Evolutionary conservation across 176 grass and related monocot genomes (phyloP).

Genomic region (Lolium multiflorum): DNA sequence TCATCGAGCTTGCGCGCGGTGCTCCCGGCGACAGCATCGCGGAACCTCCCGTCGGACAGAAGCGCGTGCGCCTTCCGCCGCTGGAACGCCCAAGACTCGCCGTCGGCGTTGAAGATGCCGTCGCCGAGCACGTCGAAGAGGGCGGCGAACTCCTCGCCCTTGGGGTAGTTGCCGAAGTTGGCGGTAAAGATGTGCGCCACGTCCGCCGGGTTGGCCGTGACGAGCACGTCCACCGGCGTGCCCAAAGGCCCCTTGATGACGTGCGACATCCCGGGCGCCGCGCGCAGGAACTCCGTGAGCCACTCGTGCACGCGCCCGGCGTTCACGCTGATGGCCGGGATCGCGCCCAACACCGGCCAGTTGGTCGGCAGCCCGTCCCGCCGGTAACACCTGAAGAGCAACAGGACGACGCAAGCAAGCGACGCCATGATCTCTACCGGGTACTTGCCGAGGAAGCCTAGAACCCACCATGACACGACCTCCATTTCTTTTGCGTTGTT

Average conservation of each 20-base stretch:
- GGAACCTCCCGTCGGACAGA: constrained; percentile 56
- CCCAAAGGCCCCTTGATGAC: constrained; percentile 49
- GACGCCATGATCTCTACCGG: constrained; percentile 46
- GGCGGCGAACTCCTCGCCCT: constrained; percentile 65
- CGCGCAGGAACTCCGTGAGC: constrained; percentile 39
- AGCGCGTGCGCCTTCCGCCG: constrained; percentile 60
- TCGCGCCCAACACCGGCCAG: constrained; percentile 66
- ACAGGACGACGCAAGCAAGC: constrained; percentile 45
- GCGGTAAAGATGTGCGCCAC: constrained; percentile 70
- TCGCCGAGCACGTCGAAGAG: constrained; percentile 75
- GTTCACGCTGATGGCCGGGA: constrained; percentile 49
- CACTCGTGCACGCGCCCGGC: constrained; percentile 61
- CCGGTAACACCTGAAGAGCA: neutral
- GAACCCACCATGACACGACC: constrained; percentile 45
- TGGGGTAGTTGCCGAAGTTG: constrained; percentile 74
- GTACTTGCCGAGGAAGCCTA: constrained; percentile 41
- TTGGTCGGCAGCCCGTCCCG: constrained; percentile 51
- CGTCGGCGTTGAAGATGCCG: constrained; percentile 80
- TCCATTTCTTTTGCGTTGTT: constrained; percentile 41
- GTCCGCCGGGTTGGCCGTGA: constrained; percentile 72
- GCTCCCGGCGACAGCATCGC: constrained; percentile 35
- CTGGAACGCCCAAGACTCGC: constrained; percentile 74
- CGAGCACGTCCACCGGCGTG: constrained; percentile 53
- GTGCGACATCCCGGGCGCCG: constrained; percentile 36
- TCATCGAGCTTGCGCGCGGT: constrained; percentile 61